These are phyloP conservation scores for Chimonanthus praecox DNA, from an alignment of 164 flowering plant genomes.

Conservation along the genomic window DNA sequence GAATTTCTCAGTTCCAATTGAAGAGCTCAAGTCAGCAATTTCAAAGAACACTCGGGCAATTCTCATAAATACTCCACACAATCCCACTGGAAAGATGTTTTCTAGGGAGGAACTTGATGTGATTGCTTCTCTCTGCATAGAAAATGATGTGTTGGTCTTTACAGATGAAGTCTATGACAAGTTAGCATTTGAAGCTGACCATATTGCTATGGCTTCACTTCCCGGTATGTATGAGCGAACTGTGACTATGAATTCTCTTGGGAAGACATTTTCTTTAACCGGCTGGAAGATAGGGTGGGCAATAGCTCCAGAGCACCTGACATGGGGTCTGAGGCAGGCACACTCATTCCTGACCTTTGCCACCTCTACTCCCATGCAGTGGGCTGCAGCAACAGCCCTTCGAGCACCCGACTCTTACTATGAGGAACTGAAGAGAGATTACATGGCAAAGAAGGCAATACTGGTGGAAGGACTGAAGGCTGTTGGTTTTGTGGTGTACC, in stretches of 20 bases:
- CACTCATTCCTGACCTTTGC: constrained; percentile 91
- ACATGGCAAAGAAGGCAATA: constrained; percentile 68
- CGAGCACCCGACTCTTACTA: constrained; percentile 76
- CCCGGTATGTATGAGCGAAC: constrained; percentile 97
- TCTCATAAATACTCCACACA: constrained; percentile 87
- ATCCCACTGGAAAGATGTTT: constrained; percentile 97
- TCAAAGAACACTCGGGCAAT: constrained; percentile 81
- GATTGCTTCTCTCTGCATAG: constrained; percentile 78
- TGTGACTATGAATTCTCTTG: constrained; percentile 90
- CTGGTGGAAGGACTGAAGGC: constrained; percentile 76
- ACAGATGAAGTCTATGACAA: constrained; percentile 95
- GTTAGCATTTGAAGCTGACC: constrained; percentile 90
- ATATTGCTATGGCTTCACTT: constrained; percentile 89
- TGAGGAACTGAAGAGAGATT: constrained; percentile 74
- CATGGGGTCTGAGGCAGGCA: constrained; percentile 92
- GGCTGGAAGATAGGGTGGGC: constrained; percentile 99
- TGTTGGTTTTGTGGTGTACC: constrained; percentile 78
- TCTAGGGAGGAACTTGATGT: constrained; percentile 61
- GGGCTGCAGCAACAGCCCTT: constrained; percentile 73
- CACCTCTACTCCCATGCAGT: constrained; percentile 90
- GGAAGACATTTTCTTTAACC: constrained; percentile 91
- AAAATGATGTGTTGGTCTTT: constrained; percentile 81
- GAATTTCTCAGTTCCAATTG: constrained; percentile 70
- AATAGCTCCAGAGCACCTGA: constrained; percentile 85
- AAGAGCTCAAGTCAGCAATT: constrained; percentile 62